Percentiles rank a stretch among this genome's conserved stretches.
phyloP scores from a whole-genome alignment of 495 filamentous ascomycete genomes.

The Lasiosphaeria ovina region DNA sequence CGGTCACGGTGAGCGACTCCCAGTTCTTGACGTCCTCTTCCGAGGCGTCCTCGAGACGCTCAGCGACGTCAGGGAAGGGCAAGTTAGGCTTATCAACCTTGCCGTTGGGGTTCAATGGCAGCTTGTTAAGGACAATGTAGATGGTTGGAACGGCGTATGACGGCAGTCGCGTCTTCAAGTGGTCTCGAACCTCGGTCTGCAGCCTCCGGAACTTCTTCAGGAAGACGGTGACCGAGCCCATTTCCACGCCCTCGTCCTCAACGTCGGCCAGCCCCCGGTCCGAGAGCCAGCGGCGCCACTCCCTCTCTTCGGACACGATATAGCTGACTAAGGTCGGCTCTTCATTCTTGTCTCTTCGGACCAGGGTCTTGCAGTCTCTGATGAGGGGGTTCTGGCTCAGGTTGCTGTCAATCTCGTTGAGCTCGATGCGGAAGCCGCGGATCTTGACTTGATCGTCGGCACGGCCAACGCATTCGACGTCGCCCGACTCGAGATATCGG shows the following conservation, averaged over 20 bases:
- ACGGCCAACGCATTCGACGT: constrained; percentile 72
- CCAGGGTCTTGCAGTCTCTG: constrained; percentile 82
- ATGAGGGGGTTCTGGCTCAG: constrained; percentile 75
- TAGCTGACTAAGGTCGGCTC: constrained; percentile 90
- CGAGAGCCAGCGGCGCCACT: constrained; percentile 68
- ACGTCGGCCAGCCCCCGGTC: constrained; percentile 52
- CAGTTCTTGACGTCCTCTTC: constrained; percentile 68
- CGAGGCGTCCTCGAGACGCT: constrained; percentile 51
- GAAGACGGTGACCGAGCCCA: constrained; percentile 42
- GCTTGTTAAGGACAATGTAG: constrained; percentile 72
- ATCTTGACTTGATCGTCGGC: constrained; percentile 94
- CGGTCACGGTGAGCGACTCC: constrained; percentile 52
- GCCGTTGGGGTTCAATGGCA: constrained; percentile 92
- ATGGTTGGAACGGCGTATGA: constrained; percentile 76
- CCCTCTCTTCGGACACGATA: constrained; percentile 75
- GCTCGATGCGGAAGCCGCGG: constrained; percentile 90
- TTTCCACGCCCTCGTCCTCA: constrained; percentile 46
- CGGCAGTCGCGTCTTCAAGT: constrained; percentile 73
- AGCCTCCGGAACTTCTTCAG: constrained; percentile 65
- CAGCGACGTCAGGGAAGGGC: constrained; percentile 80
- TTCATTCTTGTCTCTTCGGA: constrained; percentile 84
- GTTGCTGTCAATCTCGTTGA: constrained; percentile 89
- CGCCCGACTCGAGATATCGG: constrained; percentile 68
- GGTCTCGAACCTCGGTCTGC: constrained; percentile 69
- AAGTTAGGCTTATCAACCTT: constrained; percentile 90